Evolutionary conservation across 75 land plant genomes (phyloP).

Genomic region (Pinus albicaulis): DNA sequence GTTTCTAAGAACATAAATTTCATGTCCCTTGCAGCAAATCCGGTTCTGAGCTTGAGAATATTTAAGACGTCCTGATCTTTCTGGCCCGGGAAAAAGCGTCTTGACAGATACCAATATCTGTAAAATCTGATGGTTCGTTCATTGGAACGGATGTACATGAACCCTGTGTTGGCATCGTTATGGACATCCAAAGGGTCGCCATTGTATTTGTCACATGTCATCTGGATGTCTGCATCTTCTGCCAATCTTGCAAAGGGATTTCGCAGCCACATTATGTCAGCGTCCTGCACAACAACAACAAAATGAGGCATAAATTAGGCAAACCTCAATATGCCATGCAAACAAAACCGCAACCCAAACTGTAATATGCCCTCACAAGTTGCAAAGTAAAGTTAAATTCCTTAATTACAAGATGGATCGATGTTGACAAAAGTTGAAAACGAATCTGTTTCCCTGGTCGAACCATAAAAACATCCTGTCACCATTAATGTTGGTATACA

Average conservation of each 20-base stretch:
- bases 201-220: constrained; percentile 29
- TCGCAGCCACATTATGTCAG: constrained; percentile 49
- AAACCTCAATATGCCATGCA: too few species aligned
- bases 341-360: too few species aligned
- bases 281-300: constrained; percentile 31
- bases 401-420: too few species aligned
- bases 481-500: too few species aligned
- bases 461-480: too few species aligned
- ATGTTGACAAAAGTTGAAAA: too few species aligned
- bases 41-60: constrained; percentile 10
- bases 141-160: constrained; percentile 24
- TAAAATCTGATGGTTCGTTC: constrained; percentile 32
- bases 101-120: constrained; percentile 32
- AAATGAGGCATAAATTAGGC: too few species aligned
- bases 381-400: too few species aligned
- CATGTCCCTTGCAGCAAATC: constrained; percentile 19
- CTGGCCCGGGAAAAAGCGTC: constrained; percentile 18
- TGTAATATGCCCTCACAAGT: too few species aligned
- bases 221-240: constrained; percentile 31
- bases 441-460: too few species aligned
- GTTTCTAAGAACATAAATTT: constrained; percentile 30
- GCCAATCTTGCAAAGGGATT: constrained; percentile 27
- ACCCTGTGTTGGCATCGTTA: constrained; percentile 37
- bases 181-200: constrained; percentile 21
- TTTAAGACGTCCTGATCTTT: constrained; percentile 48